Evolutionary conservation across 2,329 filamentous ascomycete genomes (phyloP).

Genomic region (Ceratocystis diversiconidia): DNA sequence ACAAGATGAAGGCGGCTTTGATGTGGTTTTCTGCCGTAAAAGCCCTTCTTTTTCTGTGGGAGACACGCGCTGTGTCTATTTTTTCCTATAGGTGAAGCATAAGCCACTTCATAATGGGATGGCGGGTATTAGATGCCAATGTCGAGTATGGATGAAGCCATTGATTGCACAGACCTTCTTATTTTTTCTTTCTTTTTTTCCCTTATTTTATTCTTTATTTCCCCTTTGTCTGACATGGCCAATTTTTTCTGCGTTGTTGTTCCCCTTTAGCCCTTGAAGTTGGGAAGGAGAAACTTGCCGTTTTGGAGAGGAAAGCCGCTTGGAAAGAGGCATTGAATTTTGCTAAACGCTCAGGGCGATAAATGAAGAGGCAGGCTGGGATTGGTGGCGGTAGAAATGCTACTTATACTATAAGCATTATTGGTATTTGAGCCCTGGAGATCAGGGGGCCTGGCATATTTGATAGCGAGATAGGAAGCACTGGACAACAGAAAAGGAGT

Average conservation of each 20-base stretch:
- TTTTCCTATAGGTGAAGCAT: not conserved
- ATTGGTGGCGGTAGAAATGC: not conserved
- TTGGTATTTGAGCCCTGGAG: not conserved
- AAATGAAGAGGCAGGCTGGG: not conserved
- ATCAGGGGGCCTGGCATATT: slow-evolving; percentile 3
- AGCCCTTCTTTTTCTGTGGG: not conserved
- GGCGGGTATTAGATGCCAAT: slow-evolving; percentile 5
- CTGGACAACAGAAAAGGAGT: not conserved
- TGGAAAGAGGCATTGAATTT: not conserved
- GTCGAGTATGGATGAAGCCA: not conserved
- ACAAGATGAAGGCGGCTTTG: not conserved
- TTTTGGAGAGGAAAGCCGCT: not conserved
- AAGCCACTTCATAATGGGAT: not conserved
- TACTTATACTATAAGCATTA: not conserved
- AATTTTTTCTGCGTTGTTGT: not conserved
- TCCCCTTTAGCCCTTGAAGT: not conserved
- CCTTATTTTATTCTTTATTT: not conserved
- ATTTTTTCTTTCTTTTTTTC: not conserved
- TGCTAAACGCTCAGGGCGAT: not conserved
- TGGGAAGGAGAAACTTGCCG: not conserved
- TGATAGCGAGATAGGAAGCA: not conserved
- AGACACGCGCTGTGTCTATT: no score
- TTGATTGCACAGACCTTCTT: not conserved
- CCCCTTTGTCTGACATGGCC: not conserved
- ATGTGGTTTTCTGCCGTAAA: not conserved